Percentiles rank a stretch among this genome's conserved stretches.
Evolutionary conservation across 73 alveolate genomes (phyloP).

Genomic region (Durusdinium trenchii): DNA sequence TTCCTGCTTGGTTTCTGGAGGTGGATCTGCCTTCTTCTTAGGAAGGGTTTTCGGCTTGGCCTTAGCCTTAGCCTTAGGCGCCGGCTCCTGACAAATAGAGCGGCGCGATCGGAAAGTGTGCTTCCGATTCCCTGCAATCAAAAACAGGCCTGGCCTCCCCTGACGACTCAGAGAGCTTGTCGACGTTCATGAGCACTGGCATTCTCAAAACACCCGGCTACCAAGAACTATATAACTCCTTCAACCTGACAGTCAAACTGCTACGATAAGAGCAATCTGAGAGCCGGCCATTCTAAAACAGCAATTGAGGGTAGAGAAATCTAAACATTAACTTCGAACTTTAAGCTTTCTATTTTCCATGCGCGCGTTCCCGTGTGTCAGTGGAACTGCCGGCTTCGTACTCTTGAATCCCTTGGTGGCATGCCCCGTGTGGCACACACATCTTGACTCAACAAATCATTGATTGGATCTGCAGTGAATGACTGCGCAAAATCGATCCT

Average conservation of each 20-base stretch:
- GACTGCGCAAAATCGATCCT: background rate
- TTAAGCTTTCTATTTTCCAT: no score
- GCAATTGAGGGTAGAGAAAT: background rate
- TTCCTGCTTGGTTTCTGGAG: background rate
- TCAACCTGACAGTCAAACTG: no score
- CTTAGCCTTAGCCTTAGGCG: background rate
- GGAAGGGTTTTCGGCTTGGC: background rate
- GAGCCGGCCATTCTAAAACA: no score
- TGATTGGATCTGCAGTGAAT: background rate
- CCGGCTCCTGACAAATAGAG: background rate
- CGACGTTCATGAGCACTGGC: background rate
- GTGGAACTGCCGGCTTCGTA: background rate
- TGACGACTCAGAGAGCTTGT: background rate
- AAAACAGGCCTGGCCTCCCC: background rate
- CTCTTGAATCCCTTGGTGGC: background rate
- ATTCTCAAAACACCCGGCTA: background rate
- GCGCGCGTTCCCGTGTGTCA: no score
- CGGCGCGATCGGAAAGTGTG: background rate
- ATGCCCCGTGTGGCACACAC: background rate
- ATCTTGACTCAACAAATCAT: background rate
- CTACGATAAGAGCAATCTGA: no score
- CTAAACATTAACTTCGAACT: background rate
- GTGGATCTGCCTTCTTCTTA: no score
- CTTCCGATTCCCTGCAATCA: background rate
- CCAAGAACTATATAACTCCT: no score